phyloP scores from a whole-genome alignment of 495 filamentous ascomycete genomes.

The Xylaria longipes region DNA sequence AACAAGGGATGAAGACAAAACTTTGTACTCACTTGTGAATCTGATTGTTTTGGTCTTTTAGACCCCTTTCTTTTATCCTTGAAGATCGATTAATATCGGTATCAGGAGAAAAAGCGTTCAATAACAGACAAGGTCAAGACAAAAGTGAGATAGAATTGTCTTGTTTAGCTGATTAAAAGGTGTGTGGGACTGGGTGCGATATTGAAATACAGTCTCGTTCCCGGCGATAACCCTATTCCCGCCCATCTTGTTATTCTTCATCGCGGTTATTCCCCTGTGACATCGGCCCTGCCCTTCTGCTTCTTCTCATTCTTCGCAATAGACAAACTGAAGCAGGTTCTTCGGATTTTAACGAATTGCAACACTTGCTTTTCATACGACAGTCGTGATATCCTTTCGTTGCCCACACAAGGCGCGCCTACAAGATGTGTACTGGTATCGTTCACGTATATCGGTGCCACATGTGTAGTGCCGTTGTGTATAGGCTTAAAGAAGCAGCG shows the following conservation, averaged over 20 bases:
- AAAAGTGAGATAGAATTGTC: constrained; percentile 11
- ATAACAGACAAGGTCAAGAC: background rate
- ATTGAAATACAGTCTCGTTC: background rate
- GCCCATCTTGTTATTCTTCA: background rate
- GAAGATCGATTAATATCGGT: background rate
- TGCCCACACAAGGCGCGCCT: background rate
- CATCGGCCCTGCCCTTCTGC: background rate
- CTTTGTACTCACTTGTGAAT: constrained; percentile 16
- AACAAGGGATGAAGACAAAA: background rate
- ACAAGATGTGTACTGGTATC: constrained; percentile 33
- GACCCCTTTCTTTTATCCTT: constrained; percentile 2
- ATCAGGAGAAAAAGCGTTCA: background rate
- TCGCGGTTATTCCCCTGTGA: background rate
- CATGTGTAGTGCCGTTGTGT: constrained; percentile 17
- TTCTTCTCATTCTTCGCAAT: background rate
- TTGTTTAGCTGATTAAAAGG: background rate
- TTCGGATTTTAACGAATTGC: background rate
- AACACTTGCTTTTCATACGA: background rate
- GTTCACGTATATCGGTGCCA: constrained; percentile 25
- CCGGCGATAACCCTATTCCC: background rate
- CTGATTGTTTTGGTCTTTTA: constrained; percentile 7
- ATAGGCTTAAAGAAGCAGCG: constrained; percentile 16
- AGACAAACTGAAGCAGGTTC: constrained; percentile 17
- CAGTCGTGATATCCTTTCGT: background rate
- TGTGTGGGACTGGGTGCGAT: background rate